phyloP scores from a whole-genome alignment of 192 early-diverging fungal species.

The Gigaspora rosea region DNA sequence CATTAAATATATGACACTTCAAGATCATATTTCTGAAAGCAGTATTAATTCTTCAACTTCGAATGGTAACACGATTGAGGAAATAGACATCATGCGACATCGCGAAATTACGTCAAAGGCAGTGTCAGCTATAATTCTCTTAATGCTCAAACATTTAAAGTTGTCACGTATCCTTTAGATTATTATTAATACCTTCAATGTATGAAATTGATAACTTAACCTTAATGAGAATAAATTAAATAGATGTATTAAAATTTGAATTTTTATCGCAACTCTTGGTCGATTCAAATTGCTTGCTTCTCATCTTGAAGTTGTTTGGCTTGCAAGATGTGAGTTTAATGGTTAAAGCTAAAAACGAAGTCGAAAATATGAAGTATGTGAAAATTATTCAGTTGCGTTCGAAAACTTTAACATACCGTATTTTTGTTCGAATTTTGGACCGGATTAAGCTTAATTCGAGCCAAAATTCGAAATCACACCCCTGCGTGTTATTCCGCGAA shows the following conservation, averaged over 20 bases:
- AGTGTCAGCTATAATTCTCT: slow-evolving; percentile 65
- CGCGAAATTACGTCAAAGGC: slow-evolving; percentile 74
- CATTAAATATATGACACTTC: neutral
- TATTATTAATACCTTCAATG: neutral
- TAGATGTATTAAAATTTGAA: slow-evolving; percentile 76
- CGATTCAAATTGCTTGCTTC: slow-evolving; percentile 80
- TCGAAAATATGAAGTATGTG: slow-evolving; percentile 50
- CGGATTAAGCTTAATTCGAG: no score
- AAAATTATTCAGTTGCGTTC: slow-evolving; percentile 9
- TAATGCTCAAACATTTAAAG: slow-evolving; percentile 69
- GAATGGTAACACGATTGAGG: slow-evolving; percentile 35
- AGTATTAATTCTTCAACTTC: slow-evolving; percentile 30
- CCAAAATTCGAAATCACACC: no score
- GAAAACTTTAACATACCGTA: no score
- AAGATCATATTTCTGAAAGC: slow-evolving; percentile 18
- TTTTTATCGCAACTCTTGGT: slow-evolving; percentile 76
- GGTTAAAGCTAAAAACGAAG: slow-evolving; percentile 52
- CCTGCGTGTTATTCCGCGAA: no score
- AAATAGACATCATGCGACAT: slow-evolving; percentile 60
- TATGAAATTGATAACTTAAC: neutral
- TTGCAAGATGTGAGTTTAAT: slow-evolving; percentile 60
- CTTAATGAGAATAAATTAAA: neutral
- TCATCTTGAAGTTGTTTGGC: slow-evolving; percentile 83
- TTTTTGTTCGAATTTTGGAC: no score
- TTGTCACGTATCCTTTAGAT: slow-evolving; percentile 56